These are phyloP conservation scores for Mycosphaerelloides madeirae DNA, from an alignment of 2,329 filamentous ascomycete species.

Conservation along the genomic window DNA sequence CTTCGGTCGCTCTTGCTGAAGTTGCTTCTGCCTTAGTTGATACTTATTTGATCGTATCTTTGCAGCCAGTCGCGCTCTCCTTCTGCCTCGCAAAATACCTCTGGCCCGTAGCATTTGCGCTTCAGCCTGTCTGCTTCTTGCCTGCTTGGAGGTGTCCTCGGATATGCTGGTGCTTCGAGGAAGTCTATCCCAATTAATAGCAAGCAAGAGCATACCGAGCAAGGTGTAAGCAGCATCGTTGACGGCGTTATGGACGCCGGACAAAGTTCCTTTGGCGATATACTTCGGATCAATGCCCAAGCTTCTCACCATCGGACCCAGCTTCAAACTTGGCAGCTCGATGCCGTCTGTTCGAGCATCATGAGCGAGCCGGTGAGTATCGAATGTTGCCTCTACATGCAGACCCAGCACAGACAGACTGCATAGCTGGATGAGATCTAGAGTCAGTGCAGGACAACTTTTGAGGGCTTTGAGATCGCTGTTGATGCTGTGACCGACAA, in stretches of 20 bases:
- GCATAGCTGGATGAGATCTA: constrained; percentile 27
- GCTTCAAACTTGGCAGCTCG: constrained; percentile 4
- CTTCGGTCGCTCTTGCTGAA: too few relatives aligned
- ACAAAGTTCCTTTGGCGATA: constrained; percentile 4
- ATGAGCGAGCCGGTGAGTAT: constrained; percentile 37
- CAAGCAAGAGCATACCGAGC: constrained; percentile 22
- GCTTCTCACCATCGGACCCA: constrained; percentile 68
- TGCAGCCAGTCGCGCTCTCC: too few relatives aligned
- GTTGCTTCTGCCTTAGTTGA: too few relatives aligned
- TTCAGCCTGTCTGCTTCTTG: too few relatives aligned
- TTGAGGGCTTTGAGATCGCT: constrained; percentile 63
- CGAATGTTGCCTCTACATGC: constrained; percentile 52
- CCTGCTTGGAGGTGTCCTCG: too few relatives aligned
- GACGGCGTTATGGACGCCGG: constrained; percentile 46
- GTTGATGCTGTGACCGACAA: constrained; percentile 54
- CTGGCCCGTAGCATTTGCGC: too few relatives aligned
- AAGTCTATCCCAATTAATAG: too few relatives aligned
- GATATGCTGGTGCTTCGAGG: too few relatives aligned
- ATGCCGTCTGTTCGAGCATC: constrained; percentile 3
- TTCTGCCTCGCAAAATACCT: too few relatives aligned
- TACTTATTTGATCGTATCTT: too few relatives aligned
- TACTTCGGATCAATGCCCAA: constrained; percentile 52
- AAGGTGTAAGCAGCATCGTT: constrained; percentile 33
- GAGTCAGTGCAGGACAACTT: constrained; percentile 36
- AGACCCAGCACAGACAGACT: constrained; percentile 1